phyloP scores from a whole-genome alignment of 192 early-diverging fungal genomes.

The Diversispora eburnea region DNA sequence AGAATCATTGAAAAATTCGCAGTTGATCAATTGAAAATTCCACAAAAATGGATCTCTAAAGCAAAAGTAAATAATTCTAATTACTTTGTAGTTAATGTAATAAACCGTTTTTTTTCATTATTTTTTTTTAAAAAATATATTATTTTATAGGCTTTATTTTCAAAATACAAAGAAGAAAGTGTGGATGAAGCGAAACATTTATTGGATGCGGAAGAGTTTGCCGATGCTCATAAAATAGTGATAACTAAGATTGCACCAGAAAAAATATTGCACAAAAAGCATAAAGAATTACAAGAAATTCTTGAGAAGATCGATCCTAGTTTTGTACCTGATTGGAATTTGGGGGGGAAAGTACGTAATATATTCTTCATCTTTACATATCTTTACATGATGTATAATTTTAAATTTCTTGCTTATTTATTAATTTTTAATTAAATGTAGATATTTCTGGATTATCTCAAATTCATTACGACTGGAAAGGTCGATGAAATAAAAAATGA shows the following conservation, averaged over 20 bases:
- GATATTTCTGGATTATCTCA: neutral
- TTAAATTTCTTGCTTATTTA: neutral
- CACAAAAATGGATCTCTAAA: constrained; percentile 53
- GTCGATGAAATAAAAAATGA: neutral
- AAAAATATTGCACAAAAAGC: constrained; percentile 48
- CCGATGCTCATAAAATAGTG: constrained; percentile 48
- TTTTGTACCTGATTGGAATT: constrained; percentile 32
- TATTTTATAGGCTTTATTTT: constrained; percentile 38
- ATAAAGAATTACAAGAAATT: constrained; percentile 36
- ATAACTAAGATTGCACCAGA: constrained; percentile 55
- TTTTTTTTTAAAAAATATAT: neutral
- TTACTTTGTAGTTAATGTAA: constrained; percentile 10
- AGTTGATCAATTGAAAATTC: constrained; percentile 54
- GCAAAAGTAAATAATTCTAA: constrained; percentile 45
- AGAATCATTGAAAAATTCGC: constrained; percentile 50
- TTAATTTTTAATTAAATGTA: neutral
- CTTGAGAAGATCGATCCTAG: constrained; percentile 39
- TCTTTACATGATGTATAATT: neutral
- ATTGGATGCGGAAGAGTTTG: constrained; percentile 44
- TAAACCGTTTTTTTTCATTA: neutral
- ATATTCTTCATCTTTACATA: neutral
- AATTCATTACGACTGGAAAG: neutral
- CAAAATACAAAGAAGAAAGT: constrained; percentile 49
- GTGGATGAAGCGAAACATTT: constrained; percentile 36
- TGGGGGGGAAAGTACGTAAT: constrained; percentile 27